Conservation (phyloP, 1,284 basidiomycete species). For the Ganoderma multipileum region DNA sequence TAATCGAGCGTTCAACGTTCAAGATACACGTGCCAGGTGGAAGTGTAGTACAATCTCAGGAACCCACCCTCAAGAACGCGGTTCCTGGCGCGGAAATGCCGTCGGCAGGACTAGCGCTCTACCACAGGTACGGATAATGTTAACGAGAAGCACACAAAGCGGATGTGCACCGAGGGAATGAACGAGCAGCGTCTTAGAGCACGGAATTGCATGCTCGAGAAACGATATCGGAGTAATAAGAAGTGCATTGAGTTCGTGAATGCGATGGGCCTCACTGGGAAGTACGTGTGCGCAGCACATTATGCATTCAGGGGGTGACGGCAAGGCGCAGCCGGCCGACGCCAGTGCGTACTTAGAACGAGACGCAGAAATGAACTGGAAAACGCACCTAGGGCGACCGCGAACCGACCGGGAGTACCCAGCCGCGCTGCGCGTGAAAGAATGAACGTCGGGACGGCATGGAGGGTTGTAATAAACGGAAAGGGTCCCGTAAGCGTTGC, state of each 20-base stretch:
- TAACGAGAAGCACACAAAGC: no score
- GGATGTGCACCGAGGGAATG: not conserved
- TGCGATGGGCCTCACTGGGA: not conserved
- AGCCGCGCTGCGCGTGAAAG: not conserved
- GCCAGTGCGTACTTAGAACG: not conserved
- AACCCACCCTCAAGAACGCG: not conserved
- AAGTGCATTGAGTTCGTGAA: not conserved
- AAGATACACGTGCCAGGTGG: not conserved
- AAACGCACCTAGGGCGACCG: conserved; percentile 4
- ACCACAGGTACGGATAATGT: not conserved
- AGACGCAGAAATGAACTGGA: not conserved
- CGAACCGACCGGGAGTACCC: not conserved
- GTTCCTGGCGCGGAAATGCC: not conserved
- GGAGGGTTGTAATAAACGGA: not conserved
- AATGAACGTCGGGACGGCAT: not conserved
- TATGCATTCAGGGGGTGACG: not conserved
- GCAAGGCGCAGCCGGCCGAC: not conserved
- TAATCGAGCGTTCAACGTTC: not conserved
- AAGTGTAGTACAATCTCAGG: not conserved
- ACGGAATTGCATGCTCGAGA: not conserved
- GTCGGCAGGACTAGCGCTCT: not conserved
- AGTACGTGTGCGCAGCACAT: not conserved
- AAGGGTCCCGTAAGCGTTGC: not conserved
- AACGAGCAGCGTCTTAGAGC: not conserved
- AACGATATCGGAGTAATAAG: not conserved